These are phyloP conservation scores for Colletotrichum plurivorum DNA, from an alignment of 2,329 filamentous ascomycete genomes.

Conservation along the genomic window DNA sequence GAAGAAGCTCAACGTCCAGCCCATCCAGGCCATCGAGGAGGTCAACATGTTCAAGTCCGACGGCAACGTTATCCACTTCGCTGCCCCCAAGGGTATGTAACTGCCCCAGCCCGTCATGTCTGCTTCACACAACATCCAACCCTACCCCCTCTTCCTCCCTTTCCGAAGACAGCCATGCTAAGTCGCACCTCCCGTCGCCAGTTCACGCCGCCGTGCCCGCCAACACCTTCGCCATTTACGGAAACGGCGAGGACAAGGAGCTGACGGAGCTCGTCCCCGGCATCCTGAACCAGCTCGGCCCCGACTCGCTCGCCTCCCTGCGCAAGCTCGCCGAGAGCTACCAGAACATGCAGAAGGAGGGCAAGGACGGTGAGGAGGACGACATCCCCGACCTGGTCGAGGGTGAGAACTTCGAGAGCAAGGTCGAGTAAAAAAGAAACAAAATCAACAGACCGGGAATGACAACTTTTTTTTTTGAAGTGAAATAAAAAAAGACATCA, in stretches of 20 bases:
- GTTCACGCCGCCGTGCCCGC: conserved; percentile 97
- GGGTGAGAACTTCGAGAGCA: conserved; percentile 98
- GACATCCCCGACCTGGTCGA: conserved; percentile 98
- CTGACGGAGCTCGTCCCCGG: conserved; percentile 99
- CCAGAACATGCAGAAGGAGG: conserved; percentile 98
- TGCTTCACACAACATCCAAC: neutral
- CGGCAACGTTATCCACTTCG: conserved; percentile 99
- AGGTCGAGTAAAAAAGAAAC: conserved; percentile 81
- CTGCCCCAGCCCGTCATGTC: neutral
- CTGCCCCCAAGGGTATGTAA: conserved; percentile 91
- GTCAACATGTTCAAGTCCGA: conserved; percentile 99
- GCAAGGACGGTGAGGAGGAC: conserved; percentile 84
- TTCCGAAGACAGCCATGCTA: neutral
- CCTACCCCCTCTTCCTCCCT: no score
- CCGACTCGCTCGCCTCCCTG: conserved; percentile 96
- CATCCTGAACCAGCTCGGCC: conserved; percentile 99
- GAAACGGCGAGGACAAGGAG: conserved; percentile 99
- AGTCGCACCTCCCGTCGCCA: conserved; percentile 54
- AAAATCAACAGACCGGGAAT: conserved; percentile 5
- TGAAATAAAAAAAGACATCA: conserved; percentile 31
- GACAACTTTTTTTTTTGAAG: conserved; percentile 30
- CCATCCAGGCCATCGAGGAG: conserved; percentile 99
- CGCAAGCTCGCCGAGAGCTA: conserved; percentile 99
- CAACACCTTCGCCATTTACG: conserved; percentile 99
- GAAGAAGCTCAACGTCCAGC: conserved; percentile 99